Base-by-base conservation (phyloP, 352 stramenopile species). In the Albugo candida region DNA sequence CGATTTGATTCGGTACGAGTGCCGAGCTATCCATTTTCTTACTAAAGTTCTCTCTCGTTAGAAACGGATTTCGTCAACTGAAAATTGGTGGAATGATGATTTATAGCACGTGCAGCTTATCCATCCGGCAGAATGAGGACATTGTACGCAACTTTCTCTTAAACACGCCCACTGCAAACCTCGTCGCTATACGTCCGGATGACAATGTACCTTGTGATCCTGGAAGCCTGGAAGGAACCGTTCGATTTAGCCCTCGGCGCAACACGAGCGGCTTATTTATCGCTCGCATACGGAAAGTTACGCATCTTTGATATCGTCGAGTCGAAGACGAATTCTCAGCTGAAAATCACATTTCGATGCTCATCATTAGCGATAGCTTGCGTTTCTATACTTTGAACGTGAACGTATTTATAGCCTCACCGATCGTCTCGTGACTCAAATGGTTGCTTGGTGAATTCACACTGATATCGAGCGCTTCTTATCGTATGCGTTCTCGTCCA, bases 91-190 rank as follows among this genome's bases (percentile, higher is more conserved):
- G 92, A 11, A 71, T 53, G 6, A 73, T 97, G 65, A 74, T 97
- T n/a, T 97, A 97, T 60, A 95, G 83, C 48, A 97, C 87, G 8
- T 97, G 92, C 62, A 96, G 85, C 46, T 65, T 97, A 14, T 94
- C 81, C 1, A 49, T 83, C 16, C 69, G 77, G 52, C 87, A 97
- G 61, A 97, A 97, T 56, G 88, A 97, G 64, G 64, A 83, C 2
- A 70, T 96, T n/a, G 83, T 97, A 10, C 37, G 52, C 8, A 66
- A 50, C 21, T 80, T 97, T 34, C 60, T 97, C 1, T 35, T 67
- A 13, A 56, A 67, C 6, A 56, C 73, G 41, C 43, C 60, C 0
- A 45, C 41, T 1, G 72, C 70, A 5, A 49, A 35, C 13, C 41
- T 83, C 3, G 47, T 70, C 20, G 46, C 55, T 1, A 73, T 84